Conservation (phyloP, 2,329 filamentous ascomycete species). For the Xylariaceae sp. region DNA sequence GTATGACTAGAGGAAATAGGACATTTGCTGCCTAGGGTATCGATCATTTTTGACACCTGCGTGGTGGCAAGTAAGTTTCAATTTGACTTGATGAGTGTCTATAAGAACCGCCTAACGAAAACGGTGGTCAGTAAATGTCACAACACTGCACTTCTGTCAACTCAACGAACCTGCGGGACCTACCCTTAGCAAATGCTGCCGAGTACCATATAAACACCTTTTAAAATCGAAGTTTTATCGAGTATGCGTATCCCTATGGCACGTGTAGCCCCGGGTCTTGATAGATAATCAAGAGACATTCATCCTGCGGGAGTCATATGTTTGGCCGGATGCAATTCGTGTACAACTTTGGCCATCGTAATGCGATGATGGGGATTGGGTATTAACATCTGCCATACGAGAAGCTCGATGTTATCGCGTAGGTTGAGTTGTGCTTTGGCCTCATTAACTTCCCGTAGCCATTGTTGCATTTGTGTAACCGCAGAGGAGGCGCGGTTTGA, state of each 20-base stretch:
- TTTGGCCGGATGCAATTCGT: slow-evolving; percentile 38
- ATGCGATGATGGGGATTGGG: slow-evolving; percentile 50
- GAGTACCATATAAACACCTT: background rate
- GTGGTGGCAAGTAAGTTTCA: background rate
- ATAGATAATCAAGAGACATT: background rate
- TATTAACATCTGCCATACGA: slow-evolving; percentile 52
- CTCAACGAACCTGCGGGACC: background rate
- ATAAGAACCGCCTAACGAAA: slow-evolving; percentile 12
- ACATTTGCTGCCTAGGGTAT: background rate
- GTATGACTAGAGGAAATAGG: background rate
- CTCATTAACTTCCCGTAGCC: slow-evolving; percentile 51
- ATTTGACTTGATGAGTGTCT: background rate
- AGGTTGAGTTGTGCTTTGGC: slow-evolving; percentile 44
- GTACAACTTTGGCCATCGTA: slow-evolving; percentile 49
- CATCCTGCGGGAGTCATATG: slow-evolving; percentile 3
- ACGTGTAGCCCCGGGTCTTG: background rate
- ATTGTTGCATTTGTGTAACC: slow-evolving; percentile 51
- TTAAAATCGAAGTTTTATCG: background rate
- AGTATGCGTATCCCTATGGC: background rate
- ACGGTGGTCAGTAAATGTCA: background rate
- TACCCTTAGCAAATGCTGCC: slow-evolving; percentile 1
- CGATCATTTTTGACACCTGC: slow-evolving; percentile 9
- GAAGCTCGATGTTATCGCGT: slow-evolving; percentile 47
- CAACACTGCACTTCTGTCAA: background rate
- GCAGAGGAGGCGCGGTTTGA: slow-evolving; percentile 34